Evolutionary conservation across 331 rosid species (phyloP).

Genomic region (Acacia concinna): DNA sequence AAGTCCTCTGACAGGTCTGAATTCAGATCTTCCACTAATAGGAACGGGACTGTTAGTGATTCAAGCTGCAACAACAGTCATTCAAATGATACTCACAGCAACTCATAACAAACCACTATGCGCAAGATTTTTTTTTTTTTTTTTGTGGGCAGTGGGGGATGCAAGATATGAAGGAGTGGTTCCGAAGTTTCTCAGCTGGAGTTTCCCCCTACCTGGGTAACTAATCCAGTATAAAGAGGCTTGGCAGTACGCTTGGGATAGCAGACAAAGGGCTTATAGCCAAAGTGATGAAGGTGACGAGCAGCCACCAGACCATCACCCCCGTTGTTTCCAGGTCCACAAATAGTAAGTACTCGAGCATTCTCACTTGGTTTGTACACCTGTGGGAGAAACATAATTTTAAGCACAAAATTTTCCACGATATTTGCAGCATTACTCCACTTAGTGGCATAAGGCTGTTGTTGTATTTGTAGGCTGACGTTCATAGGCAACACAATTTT

Average conservation of each 20-base stretch:
- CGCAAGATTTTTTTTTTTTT: too few relatives aligned
- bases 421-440: too few relatives aligned
- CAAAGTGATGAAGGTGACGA: conserved; percentile 88
- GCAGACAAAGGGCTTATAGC: conserved; percentile 72
- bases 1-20: conserved; percentile 68
- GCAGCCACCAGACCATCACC: conserved; percentile 98
- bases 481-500: neutral
- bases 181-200: conserved; percentile 20
- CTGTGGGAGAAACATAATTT: conserved; percentile 38
- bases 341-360: conserved; percentile 70
- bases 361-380: conserved; percentile 68
- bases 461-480: neutral
- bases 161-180: neutral
- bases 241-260: conserved; percentile 87
- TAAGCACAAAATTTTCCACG: conserved; percentile 12
- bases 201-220: conserved; percentile 70
- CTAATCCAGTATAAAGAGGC: conserved; percentile 85
- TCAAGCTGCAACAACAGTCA: conserved; percentile 65
- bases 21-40: conserved; percentile 75
- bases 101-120: neutral
- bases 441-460: too few relatives aligned
- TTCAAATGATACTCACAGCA: conserved; percentile 37
- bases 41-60: conserved; percentile 80
- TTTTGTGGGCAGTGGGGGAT: too few relatives aligned
- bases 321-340: conserved; percentile 99